Evolutionary conservation across 257 asterid genomes (phyloP).

Genomic region (Knoxia roxburghii): DNA sequence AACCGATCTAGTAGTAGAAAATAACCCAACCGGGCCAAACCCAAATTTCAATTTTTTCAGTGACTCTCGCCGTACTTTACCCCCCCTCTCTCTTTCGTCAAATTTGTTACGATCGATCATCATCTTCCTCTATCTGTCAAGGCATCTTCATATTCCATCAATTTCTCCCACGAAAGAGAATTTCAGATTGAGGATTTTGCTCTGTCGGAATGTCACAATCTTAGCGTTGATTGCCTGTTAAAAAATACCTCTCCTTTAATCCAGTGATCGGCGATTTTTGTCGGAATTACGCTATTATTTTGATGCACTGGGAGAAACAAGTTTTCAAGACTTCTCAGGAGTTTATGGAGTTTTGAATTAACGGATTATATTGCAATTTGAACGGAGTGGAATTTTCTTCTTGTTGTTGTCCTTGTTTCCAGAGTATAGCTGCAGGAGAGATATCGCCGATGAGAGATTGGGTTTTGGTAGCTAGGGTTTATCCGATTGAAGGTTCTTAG

Average conservation of each 20-base stretch:
- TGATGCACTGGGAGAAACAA: neutral
- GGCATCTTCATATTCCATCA: neutral
- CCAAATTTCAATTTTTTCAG: neutral
- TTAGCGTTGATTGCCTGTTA: no score
- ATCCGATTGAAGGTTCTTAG: neutral
- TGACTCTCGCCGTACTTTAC: neutral
- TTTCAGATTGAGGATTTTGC: no score
- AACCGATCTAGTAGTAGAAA: neutral
- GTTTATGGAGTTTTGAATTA: neutral
- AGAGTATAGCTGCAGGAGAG: neutral
- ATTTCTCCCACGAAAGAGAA: neutral
- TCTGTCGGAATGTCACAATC: no score
- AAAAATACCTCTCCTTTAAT: neutral
- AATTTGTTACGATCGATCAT: constrained; percentile 9
- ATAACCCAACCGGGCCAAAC: neutral
- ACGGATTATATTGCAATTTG: neutral
- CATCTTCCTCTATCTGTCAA: neutral
- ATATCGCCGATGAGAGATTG: constrained; percentile 25
- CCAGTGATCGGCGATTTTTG: neutral
- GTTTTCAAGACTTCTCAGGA: neutral
- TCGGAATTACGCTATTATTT: neutral
- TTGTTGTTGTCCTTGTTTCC: neutral
- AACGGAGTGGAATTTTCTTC: neutral
- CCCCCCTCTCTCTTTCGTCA: no score
- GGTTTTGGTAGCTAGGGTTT: constrained; percentile 22